Evolutionary conservation across 2,329 filamentous ascomycete genomes (phyloP).

Genomic region (Lecanoromycetidae sp.): DNA sequence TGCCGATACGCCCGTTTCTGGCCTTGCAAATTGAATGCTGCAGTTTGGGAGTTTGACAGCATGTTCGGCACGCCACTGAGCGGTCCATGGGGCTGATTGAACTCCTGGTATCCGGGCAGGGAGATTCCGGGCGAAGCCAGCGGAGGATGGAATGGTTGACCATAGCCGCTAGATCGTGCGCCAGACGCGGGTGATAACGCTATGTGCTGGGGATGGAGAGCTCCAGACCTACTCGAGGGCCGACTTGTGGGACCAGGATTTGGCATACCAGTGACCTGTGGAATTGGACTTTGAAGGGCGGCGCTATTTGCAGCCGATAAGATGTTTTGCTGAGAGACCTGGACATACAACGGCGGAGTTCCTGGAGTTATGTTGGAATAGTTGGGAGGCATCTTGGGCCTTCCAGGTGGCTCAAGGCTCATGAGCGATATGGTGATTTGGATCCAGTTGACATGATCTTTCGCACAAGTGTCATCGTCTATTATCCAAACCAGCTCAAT

Average conservation of each 20-base stretch:
- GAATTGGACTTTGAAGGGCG: slow-evolving; percentile 10
- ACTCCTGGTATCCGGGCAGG: slow-evolving; percentile 14
- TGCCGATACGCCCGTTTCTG: slow-evolving; percentile 94
- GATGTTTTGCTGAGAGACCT: slow-evolving; percentile 1
- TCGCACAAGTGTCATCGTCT: no score
- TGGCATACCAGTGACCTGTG: slow-evolving; percentile 8
- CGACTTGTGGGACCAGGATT: slow-evolving; percentile 12
- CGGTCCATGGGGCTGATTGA: slow-evolving; percentile 13
- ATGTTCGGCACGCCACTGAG: slow-evolving; percentile 12
- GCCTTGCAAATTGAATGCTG: slow-evolving; percentile 40
- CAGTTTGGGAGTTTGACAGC: slow-evolving; percentile 10
- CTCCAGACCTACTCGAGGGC: slow-evolving; percentile 11
- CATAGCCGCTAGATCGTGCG: slow-evolving; percentile 10
- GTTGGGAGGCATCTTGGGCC: slow-evolving; percentile 9
- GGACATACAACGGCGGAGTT: slow-evolving; percentile 9
- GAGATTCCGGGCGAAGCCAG: slow-evolving; percentile 5
- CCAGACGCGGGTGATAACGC: slow-evolving; percentile 2
- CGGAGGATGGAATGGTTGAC: slow-evolving; percentile 7
- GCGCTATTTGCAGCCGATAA: slow-evolving; percentile 12
- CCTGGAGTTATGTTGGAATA: slow-evolving; percentile 2
- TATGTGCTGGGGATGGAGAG: slow-evolving; percentile 6
- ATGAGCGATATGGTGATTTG: slow-evolving; percentile 2
- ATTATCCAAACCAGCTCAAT: no score
- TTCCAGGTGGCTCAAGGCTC: not conserved
- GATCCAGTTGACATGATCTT: no score